Conservation (phyloP, 345 rosid genomes). For the Pseudoturritis turrita region DNA sequence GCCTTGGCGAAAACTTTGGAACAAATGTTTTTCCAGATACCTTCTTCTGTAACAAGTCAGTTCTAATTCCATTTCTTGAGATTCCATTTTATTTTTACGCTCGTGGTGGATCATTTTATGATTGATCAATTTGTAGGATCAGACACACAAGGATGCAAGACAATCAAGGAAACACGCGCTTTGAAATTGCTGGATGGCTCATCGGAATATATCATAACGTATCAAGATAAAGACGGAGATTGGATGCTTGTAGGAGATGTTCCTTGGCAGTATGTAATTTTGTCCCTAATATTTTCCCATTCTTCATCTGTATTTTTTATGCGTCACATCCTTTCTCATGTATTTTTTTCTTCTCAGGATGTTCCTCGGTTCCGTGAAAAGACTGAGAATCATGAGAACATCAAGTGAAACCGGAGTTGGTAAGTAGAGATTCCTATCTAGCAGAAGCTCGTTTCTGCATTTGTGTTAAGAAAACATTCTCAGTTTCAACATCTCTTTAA, state of each 20-base stretch:
- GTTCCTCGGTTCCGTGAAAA: conserved; percentile 70
- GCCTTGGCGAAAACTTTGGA: conserved; percentile 60
- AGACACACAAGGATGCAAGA: conserved; percentile 27
- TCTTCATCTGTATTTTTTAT: background rate
- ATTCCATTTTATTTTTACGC: background rate
- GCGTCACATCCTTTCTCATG: background rate
- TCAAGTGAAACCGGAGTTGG: conserved; percentile 58
- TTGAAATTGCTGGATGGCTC: conserved; percentile 56
- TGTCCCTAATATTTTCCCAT: background rate
- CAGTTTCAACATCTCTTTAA: background rate
- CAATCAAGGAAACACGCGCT: conserved; percentile 20
- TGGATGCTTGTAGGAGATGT: conserved; percentile 99
- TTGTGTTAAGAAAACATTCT: background rate
- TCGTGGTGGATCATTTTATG: background rate
- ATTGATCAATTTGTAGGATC: conserved; percentile 11
- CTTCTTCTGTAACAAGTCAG: conserved; percentile 25
- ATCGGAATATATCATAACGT: conserved; percentile 66
- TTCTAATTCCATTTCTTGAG: background rate
- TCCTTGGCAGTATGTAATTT: conserved; percentile 78
- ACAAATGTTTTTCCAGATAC: conserved; percentile 57
- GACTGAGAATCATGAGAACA: conserved; percentile 80
- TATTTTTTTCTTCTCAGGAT: conserved; percentile 43
- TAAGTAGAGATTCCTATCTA: conserved; percentile 17
- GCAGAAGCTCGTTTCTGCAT: background rate
- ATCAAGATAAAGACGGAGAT: conserved; percentile 93